phyloP scores from a whole-genome alignment of 352 stramenopile species.

The Blastocystis sp. region DNA sequence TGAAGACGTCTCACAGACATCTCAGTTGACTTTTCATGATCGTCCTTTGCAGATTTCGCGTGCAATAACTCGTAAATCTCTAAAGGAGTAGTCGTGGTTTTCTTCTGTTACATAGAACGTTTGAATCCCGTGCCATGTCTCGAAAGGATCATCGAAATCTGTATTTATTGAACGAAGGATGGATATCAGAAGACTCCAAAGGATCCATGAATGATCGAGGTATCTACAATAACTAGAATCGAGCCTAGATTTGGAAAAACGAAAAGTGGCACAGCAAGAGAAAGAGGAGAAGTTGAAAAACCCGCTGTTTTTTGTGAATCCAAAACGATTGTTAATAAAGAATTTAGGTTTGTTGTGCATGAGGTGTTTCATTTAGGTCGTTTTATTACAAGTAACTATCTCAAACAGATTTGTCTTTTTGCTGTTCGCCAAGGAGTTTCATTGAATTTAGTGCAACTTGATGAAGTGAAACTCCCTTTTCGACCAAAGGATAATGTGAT shows the following conservation, averaged over 20 bases:
- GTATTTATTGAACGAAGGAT: conserved; percentile 87
- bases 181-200: conserved; percentile 71
- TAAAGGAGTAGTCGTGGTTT: neutral
- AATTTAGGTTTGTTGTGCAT: conserved; percentile 76
- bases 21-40: neutral
- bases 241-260: conserved; percentile 83
- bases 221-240: conserved; percentile 62
- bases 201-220: conserved; percentile 63
- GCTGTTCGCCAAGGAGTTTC: neutral
- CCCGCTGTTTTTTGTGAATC: conserved; percentile 92
- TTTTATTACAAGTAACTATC: neutral
- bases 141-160: conserved; percentile 88
- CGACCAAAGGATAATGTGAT: neutral
- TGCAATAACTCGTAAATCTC: neutral
- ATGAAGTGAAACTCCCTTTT: conserved; percentile 14
- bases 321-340: conserved; percentile 82
- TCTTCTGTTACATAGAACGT: neutral
- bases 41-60: neutral
- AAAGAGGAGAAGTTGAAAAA: conserved; percentile 93
- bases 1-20: neutral
- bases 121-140: conserved; percentile 66
- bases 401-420: conserved; percentile 52
- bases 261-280: conserved; percentile 80
- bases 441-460: neutral
- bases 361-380: neutral